Evolutionary conservation across 2,329 filamentous ascomycete species (phyloP).

Genomic region (Berkeleyomyces basicola): DNA sequence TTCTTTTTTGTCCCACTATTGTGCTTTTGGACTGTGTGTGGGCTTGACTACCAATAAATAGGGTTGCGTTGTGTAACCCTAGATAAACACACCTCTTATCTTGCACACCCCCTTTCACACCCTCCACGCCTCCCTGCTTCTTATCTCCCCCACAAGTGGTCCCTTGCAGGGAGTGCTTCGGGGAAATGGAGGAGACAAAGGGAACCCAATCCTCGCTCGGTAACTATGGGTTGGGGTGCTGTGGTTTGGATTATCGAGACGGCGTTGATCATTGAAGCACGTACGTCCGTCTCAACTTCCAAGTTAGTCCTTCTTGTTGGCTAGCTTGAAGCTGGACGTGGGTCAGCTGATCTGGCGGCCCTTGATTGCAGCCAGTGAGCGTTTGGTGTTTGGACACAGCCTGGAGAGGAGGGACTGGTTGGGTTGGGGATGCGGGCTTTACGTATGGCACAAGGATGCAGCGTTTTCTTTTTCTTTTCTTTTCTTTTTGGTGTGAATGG

Average conservation of each 20-base stretch:
- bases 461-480: no score
- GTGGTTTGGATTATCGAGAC: background rate
- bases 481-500: no score
- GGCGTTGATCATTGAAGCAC: background rate
- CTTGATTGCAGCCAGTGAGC: no score
- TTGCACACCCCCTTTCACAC: background rate
- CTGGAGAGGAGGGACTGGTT: no score
- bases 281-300: background rate
- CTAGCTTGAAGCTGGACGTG: background rate
- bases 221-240: background rate
- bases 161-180: background rate
- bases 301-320: background rate
- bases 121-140: background rate
- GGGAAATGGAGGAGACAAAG: background rate
- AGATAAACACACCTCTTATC: conserved; percentile 1
- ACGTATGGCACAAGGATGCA: background rate
- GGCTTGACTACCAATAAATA: background rate
- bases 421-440: background rate
- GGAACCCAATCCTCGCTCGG: background rate
- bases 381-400: no score
- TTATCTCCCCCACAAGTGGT: conserved; percentile 3
- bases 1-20: background rate
- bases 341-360: background rate
- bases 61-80: conserved; percentile 2
- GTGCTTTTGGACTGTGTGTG: background rate